Evolutionary conservation across 108 stramenopile species (phyloP).

Genomic region (Pseudonitzschia delicatissima): DNA sequence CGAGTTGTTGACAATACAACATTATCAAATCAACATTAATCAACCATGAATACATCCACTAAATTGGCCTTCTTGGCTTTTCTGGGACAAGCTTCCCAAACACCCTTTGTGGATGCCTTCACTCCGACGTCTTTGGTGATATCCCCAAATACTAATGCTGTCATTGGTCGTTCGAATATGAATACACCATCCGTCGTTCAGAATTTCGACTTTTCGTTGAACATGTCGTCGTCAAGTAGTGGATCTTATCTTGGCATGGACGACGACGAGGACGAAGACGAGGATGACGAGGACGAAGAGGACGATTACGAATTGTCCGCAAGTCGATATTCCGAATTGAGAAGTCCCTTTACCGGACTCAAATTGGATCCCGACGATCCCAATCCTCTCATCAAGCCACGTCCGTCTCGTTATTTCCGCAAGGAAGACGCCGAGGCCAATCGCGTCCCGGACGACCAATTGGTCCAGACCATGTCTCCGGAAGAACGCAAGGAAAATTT

Average conservation of each 20-base stretch:
- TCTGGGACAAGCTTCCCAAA: constrained; percentile 18
- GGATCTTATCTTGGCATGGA: constrained; percentile 41
- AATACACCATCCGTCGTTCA: background rate
- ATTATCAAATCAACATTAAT: background rate
- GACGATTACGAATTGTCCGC: constrained; percentile 36
- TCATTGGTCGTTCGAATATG: background rate
- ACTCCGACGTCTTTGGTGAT: constrained; percentile 21
- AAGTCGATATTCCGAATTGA: constrained; percentile 18
- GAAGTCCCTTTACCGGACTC: constrained; percentile 54
- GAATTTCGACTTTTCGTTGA: background rate
- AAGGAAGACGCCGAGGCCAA: constrained; percentile 25
- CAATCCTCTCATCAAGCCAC: constrained; percentile 79
- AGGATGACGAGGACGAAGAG: constrained; percentile 47
- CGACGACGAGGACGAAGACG: constrained; percentile 43
- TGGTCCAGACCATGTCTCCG: constrained; percentile 59
- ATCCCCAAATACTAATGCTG: background rate
- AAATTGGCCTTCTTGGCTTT: constrained; percentile 26
- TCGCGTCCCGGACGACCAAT: constrained; percentile 37
- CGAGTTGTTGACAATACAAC: too few relatives aligned
- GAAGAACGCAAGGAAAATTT: constrained; percentile 77
- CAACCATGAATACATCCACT: constrained; percentile 10
- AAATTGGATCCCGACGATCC: constrained; percentile 72
- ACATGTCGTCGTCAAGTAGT: background rate
- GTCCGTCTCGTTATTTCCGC: constrained; percentile 63
- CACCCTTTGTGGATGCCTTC: constrained; percentile 31